Percentiles rank a stretch among this genome's conserved stretches.
Evolutionary conservation across 2,329 filamentous ascomycete species (phyloP).

Genomic region (Cercospora berteroae): DNA sequence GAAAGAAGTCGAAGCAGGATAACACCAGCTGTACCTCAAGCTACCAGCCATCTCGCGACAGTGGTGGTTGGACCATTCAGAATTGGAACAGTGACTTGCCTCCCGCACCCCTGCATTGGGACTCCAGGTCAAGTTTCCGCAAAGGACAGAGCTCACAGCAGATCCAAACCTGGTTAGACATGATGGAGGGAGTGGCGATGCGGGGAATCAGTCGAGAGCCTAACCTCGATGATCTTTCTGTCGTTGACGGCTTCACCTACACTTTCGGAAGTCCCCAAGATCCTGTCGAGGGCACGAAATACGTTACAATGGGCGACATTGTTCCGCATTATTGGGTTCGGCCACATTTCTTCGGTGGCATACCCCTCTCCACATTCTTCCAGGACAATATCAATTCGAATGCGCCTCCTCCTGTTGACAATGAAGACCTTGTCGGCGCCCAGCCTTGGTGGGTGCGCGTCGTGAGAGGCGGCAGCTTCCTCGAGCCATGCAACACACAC

Average conservation of each 20-base stretch:
- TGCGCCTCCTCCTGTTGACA: conserved; percentile 28
- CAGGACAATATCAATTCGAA: conserved; percentile 24
- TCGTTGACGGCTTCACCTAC: conserved; percentile 22
- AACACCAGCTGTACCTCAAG: neutral
- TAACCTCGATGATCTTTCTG: conserved; percentile 12
- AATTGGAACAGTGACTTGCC: conserved; percentile 50
- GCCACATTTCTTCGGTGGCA: conserved; percentile 23
- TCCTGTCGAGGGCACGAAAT: conserved; percentile 1
- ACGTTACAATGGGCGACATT: conserved; percentile 27
- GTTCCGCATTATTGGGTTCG: conserved; percentile 36
- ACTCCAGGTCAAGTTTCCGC: conserved; percentile 35
- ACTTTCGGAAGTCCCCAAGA: conserved; percentile 18
- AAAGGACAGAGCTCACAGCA: conserved; percentile 26
- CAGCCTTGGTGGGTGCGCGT: conserved; percentile 38
- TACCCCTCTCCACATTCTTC: conserved; percentile 34
- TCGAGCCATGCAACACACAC: conserved; percentile 23
- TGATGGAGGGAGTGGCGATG: conserved; percentile 6
- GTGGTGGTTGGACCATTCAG: conserved; percentile 15
- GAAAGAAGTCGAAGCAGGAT: neutral
- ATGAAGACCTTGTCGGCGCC: conserved; percentile 27
- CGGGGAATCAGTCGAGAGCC: conserved; percentile 8
- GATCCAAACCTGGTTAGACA: conserved; percentile 33
- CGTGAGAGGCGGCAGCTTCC: conserved; percentile 18
- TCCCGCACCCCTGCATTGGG: conserved; percentile 51
- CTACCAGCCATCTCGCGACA: neutral